phyloP scores from a whole-genome alignment of 306 rosid genomes.

The Biancaea sappan region DNA sequence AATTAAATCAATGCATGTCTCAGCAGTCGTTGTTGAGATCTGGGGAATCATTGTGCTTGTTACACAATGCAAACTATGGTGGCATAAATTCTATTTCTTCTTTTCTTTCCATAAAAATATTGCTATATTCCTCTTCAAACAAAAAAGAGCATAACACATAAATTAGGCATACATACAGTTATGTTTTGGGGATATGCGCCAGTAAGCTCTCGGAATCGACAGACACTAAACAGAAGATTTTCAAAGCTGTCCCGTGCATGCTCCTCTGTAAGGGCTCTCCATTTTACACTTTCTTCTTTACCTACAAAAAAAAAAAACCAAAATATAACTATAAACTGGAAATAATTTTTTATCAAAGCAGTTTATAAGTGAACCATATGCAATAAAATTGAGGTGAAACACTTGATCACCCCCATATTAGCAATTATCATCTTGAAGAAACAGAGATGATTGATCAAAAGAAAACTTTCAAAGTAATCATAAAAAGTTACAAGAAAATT shows the following conservation, averaged over 20 bases:
- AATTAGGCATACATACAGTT: constrained; percentile 61
- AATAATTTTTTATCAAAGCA: constrained; percentile 6
- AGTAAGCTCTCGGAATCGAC: constrained; percentile 91
- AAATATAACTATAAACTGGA: not conserved
- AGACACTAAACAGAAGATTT: constrained; percentile 88
- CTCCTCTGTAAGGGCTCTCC: constrained; percentile 90
- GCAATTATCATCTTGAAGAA: not conserved
- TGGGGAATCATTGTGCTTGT: not conserved
- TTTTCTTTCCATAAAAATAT: not conserved
- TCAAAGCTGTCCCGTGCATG: constrained; percentile 97
- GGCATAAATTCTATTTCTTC: not conserved
- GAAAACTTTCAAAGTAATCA: not conserved
- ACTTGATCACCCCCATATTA: constrained; percentile 10
- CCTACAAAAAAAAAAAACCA: constrained; percentile 49
- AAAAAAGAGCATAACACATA: constrained; percentile 10
- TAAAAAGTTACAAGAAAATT: not conserved
- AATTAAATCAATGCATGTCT: not conserved
- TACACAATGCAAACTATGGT: not conserved
- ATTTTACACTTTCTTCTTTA: constrained; percentile 61
- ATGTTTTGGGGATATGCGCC: constrained; percentile 84
- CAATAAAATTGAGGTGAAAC: constrained; percentile 24
- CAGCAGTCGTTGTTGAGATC: not conserved
- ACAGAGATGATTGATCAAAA: constrained; percentile 1
- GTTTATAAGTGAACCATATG: not conserved
- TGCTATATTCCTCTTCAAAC: constrained; percentile 5